phyloP scores from a whole-genome alignment of 345 rosid genomes.

The Theobroma cacao region DNA sequence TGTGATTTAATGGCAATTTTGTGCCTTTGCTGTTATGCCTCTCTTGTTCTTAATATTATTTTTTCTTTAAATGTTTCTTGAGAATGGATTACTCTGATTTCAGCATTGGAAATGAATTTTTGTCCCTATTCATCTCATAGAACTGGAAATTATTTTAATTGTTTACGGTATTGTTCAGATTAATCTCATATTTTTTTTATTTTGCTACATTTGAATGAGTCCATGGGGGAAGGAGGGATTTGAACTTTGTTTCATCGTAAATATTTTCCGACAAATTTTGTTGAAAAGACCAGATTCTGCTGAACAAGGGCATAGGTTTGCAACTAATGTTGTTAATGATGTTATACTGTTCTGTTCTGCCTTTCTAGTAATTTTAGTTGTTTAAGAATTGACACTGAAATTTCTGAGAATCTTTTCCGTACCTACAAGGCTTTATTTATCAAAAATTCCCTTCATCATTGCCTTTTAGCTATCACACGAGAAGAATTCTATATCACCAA shows the following conservation, averaged over 20 bases:
- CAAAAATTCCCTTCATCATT: too few relatives aligned
- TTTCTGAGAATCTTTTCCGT: too few relatives aligned
- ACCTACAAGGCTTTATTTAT: too few relatives aligned
- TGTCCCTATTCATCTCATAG: background rate
- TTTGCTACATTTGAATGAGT: background rate
- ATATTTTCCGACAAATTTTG: background rate
- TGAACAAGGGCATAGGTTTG: background rate
- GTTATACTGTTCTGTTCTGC: background rate
- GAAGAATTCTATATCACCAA: too few relatives aligned
- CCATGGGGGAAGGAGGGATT: background rate
- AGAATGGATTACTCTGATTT: too few relatives aligned
- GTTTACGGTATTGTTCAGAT: background rate
- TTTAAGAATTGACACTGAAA: too few relatives aligned
- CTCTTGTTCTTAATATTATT: too few relatives aligned
- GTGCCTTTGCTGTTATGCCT: background rate
- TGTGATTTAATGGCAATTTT: background rate
- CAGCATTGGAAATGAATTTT: background rate
- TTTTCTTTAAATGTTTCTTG: background rate
- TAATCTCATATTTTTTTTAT: background rate
- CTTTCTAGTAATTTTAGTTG: background rate
- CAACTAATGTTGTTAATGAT: background rate
- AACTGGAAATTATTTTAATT: background rate
- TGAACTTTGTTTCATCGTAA: background rate
- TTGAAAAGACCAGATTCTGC: background rate
- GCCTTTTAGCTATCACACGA: too few relatives aligned